Evolutionary conservation across 441 rosid genomes (phyloP), one percentile per base, ranked within the genome.

Genomic region (Melastoma candidum): DNA sequence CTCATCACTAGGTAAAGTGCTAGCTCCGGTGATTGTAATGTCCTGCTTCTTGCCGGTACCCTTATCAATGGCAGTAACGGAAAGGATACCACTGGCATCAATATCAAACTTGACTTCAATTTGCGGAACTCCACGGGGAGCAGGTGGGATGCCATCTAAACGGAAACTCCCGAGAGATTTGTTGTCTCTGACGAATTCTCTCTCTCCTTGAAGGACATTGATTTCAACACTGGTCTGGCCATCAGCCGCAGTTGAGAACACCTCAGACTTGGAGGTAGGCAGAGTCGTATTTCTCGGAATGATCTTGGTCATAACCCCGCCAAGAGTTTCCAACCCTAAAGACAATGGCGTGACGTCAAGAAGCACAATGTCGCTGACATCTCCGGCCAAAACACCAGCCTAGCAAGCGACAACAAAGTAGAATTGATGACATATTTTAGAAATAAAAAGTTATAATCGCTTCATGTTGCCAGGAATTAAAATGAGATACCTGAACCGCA

Each of bases 41-140:
- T 92, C 98, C 69, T 88, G 98, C 68, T 88, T 92, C 82, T 92
- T 92, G 49, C 98, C 97, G 0, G 97, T 82, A 60, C 97, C 98
- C 53, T 88, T 92, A 58, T 92, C 96, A 51, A 71, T 57, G 29
- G 98, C 98, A 46, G 83, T 44, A 14, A 83, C 98, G 2, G 98
- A 92, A 44, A 87, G 83, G 52, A 92, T 85, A 7, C 98, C 98
- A 44, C 87, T 87, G 61, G 98, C 96, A 70, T 92, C 98, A n/a
- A 92, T 92, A 65, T 92, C 96, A 13, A 92, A 92, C 60, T 84
- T 92, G 2, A 88, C 96, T 71, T 92, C 95, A 4, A 92, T 82
- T 68, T 92, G 96, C 10, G 98, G 98, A 59, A 88, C 93, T 8
- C 96, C 98, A 44, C 95, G 89, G 0, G 97, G 95, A 7, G 98